Evolutionary conservation across 164 flowering plant species (phyloP).

Genomic region (Euptelea pleiosperma): DNA sequence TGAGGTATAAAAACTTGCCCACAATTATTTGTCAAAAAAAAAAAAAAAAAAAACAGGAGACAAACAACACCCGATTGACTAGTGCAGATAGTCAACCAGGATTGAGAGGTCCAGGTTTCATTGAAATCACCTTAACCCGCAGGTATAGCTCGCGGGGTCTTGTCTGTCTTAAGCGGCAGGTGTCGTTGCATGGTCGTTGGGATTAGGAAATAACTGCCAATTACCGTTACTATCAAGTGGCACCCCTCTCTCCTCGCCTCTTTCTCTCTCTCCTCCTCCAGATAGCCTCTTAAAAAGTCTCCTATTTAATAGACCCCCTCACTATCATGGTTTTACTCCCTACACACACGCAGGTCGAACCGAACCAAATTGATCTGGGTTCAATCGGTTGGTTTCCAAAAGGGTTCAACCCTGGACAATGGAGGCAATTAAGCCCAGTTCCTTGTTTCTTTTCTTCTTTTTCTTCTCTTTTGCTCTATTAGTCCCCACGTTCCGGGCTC

Average conservation of each 20-base stretch:
- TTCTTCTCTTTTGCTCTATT: constrained; percentile 17
- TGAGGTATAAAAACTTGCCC: no score
- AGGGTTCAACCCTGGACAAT: constrained; percentile 1
- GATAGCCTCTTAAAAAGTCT: background rate
- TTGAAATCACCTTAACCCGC: no score
- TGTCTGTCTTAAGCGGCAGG: no score
- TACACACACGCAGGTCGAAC: background rate
- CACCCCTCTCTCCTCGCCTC: constrained; percentile 1
- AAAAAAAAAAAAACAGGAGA: no score
- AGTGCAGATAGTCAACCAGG: no score
- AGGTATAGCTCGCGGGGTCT: no score
- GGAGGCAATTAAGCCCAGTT: constrained; percentile 2
- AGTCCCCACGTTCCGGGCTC: constrained; percentile 25
- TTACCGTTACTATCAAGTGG: constrained; percentile 9
- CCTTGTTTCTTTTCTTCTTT: constrained; percentile 18
- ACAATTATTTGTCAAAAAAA: no score
- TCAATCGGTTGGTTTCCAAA: constrained; percentile 2
- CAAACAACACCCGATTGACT: no score
- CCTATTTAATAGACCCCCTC: background rate
- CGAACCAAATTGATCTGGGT: constrained; percentile 1
- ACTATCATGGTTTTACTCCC: background rate
- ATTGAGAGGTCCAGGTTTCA: no score
- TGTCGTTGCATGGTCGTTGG: no score
- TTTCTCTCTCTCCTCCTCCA: background rate
- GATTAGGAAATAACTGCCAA: background rate